A percentile compares a stretch with the other conserved stretches of the same genome.
Evolutionary conservation across 1,139 yeast genomes (phyloP).

Genomic region (Geotrichum candidum): DNA sequence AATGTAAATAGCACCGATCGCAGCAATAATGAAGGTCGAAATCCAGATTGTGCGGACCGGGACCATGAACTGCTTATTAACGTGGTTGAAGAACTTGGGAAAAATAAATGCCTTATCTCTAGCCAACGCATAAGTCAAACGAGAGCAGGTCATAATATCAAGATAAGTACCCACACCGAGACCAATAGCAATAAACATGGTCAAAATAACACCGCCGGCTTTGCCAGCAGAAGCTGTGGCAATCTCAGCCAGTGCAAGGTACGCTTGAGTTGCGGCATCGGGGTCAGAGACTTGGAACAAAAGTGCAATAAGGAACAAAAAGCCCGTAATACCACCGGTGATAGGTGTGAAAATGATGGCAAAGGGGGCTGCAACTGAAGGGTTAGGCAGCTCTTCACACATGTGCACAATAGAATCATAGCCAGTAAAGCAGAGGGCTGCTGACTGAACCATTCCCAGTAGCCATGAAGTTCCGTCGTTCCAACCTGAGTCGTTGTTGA

Average conservation of each 20-base stretch:
- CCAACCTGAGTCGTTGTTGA: constrained; percentile 22
- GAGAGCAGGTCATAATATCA: constrained; percentile 63
- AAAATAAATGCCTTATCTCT: constrained; percentile 74
- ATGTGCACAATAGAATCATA: constrained; percentile 76
- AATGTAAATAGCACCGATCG: constrained; percentile 53
- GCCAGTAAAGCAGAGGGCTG: constrained; percentile 58
- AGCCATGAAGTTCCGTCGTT: constrained; percentile 22
- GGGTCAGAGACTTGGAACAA: constrained; percentile 65
- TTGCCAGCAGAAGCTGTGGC: constrained; percentile 47
- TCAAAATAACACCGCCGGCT: constrained; percentile 18
- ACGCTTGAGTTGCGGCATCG: constrained; percentile 37
- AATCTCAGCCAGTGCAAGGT: constrained; percentile 16
- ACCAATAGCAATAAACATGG: constrained; percentile 18
- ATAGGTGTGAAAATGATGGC: constrained; percentile 64
- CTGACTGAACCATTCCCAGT: constrained; percentile 68
- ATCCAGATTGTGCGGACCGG: constrained; percentile 69
- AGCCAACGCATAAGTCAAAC: constrained; percentile 75
- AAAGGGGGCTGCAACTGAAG: constrained; percentile 70
- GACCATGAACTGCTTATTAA: constrained; percentile 52
- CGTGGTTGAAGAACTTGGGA: constrained; percentile 53
- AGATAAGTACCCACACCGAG: constrained; percentile 37
- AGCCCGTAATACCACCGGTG: constrained; percentile 63
- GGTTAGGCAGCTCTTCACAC: constrained; percentile 73
- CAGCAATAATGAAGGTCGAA: constrained; percentile 59
- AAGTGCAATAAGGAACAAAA: constrained; percentile 65